Conservation (phyloP, 805 yeast genomes). For the Saccharomyces kudriavzevii region DNA sequence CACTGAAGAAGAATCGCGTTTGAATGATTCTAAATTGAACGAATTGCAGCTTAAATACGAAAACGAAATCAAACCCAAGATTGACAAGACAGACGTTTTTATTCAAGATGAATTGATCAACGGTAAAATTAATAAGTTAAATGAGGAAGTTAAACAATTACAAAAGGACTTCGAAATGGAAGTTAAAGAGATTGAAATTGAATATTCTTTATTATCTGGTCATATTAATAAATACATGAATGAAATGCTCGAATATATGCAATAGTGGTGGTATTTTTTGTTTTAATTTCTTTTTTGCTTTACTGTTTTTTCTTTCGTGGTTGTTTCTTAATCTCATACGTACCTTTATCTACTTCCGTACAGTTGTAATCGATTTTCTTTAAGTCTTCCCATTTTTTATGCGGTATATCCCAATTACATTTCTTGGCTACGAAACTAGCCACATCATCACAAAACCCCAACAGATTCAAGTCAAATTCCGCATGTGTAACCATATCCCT, state of each 20-base stretch:
- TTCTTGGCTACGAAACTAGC: conserved; percentile 55
- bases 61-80: conserved; percentile 41
- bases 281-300: neutral
- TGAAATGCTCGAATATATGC: conserved; percentile 16
- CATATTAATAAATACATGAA: conserved; percentile 44
- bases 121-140: conserved; percentile 35
- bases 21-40: conserved; percentile 38
- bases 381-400: conserved; percentile 37
- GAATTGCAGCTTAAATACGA: conserved; percentile 41
- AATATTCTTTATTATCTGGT: conserved; percentile 46
- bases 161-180: conserved; percentile 44
- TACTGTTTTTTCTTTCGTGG: conserved; percentile 1
- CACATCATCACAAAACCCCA: conserved; percentile 80
- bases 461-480: conserved; percentile 66
- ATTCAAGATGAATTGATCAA: conserved; percentile 32
- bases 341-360: conserved; percentile 25
- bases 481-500: conserved; percentile 67
- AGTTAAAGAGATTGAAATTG: conserved; percentile 43
- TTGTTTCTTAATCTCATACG: conserved; percentile 23
- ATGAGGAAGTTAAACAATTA: conserved; percentile 28
- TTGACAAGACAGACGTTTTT: conserved; percentile 40
- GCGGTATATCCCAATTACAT: conserved; percentile 55
- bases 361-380: conserved; percentile 16
- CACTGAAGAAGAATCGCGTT: conserved; percentile 36
- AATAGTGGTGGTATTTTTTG: neutral